These are phyloP conservation scores for Sporothrix dimorphospora DNA, from an alignment of 2,329 filamentous ascomycete species.

Conservation along the genomic window DNA sequence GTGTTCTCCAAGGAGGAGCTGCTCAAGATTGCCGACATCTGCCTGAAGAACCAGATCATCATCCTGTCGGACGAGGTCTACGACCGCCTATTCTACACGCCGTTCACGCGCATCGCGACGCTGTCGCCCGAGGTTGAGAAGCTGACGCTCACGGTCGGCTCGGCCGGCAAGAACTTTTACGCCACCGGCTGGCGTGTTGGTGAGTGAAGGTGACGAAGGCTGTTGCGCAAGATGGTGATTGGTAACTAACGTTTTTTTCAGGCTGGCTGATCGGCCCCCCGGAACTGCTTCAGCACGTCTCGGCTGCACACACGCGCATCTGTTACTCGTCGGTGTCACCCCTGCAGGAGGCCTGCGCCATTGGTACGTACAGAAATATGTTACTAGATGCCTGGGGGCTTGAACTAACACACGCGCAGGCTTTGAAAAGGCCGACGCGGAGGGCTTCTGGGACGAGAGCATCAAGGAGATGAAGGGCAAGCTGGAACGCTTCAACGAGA, in stretches of 20 bases:
- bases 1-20: slow-evolving; percentile 87
- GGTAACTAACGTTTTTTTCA: not conserved
- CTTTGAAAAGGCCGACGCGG: slow-evolving; percentile 83
- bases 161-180: slow-evolving; percentile 97
- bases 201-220: slow-evolving; percentile 36
- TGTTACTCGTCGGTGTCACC: slow-evolving; percentile 95
- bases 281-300: slow-evolving; percentile 86
- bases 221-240: not conserved
- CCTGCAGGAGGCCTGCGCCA: slow-evolving; percentile 89
- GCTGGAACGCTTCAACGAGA: slow-evolving; percentile 81
- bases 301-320: slow-evolving; percentile 91
- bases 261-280: slow-evolving; percentile 91
- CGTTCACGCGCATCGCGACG: slow-evolving; percentile 90
- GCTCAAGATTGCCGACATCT: slow-evolving; percentile 80
- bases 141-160: slow-evolving; percentile 90
- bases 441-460: slow-evolving; percentile 85
- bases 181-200: slow-evolving; percentile 93
- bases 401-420: slow-evolving; percentile 47
- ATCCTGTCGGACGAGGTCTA: slow-evolving; percentile 94
- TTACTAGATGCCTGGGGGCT: too few species aligned
- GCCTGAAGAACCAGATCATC: slow-evolving; percentile 90
- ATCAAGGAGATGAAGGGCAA: slow-evolving; percentile 88
- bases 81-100: slow-evolving; percentile 91
- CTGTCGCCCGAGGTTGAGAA: slow-evolving; percentile 86
- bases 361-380: too few species aligned